Evolutionary conservation across 768 basidiomycete species (phyloP), one percentile per base, ranked within the genome.

Genomic region (Rubroboletus satanas): DNA sequence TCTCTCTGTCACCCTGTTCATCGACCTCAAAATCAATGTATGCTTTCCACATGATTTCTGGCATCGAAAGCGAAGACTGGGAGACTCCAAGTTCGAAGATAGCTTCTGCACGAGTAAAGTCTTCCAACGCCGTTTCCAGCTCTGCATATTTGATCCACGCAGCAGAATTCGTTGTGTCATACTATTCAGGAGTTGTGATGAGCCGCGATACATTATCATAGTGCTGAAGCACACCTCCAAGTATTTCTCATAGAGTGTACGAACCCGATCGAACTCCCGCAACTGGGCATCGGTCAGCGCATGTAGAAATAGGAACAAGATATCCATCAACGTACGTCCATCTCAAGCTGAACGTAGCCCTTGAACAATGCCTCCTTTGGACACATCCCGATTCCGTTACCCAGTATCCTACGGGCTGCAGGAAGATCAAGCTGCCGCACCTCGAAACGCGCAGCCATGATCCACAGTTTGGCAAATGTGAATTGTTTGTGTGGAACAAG

Each of bases 81-180:
- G 85, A 79, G 23, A 92, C 81, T 7, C 89, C 95, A 21, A 98
- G 84, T 71, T 97, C 94, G 73, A 93, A 98, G 65, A 98, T 93
- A 5, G 88, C 94, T 14, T 96, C 88, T 2, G 93, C 89, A 36
- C 95, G 93, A 23, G 83, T 77, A 67, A 88, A 85, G 70, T 98
- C 95, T 69, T 89, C 88, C 1, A 97, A 79, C 47, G 87, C 87
- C 0, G 83, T 81, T 71, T 98, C 95, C 33, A 97, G 83, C 64
- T 96, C 91, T 26, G 96, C 91, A 70, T 85, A 98, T 70, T 90
- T 90, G 73, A 98, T 96, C 96, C 96, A 98, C 0, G 94, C 91
- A 1, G 91, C 77, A 1, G 92, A 89, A 70, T 96, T 93, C 28
- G 91, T 85, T 0, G 94, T 80, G 69, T 98, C 96, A 67, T 83